Percentiles rank a stretch among this genome's conserved stretches.
Evolutionary conservation across 2,329 filamentous ascomycete species (phyloP).

Genomic region (Aspergillus novofumigatus): DNA sequence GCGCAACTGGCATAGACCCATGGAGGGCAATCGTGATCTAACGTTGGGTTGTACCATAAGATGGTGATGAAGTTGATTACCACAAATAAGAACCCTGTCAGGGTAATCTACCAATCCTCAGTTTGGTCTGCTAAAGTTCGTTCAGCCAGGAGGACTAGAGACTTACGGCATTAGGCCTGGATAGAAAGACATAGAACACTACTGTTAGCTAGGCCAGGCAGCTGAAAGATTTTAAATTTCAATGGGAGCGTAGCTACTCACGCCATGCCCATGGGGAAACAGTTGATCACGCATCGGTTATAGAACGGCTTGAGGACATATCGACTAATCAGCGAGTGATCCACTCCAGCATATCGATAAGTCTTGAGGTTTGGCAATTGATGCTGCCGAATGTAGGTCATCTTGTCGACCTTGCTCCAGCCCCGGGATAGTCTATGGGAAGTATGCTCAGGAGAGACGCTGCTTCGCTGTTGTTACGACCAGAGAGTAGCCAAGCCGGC

Average conservation of each 20-base stretch:
- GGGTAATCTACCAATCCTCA: slow-evolving; percentile 61
- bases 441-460: background rate
- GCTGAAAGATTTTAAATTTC: slow-evolving; percentile 2
- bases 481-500: background rate
- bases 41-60: slow-evolving; percentile 90
- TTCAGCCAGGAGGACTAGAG: slow-evolving; percentile 4
- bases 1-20: slow-evolving; percentile 97
- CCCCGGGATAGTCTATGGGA: background rate
- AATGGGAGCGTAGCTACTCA: slow-evolving; percentile 39
- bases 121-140: slow-evolving; percentile 6
- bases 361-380: slow-evolving; percentile 81
- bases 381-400: slow-evolving; percentile 95
- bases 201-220: slow-evolving; percentile 9
- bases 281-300: slow-evolving; percentile 86
- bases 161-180: slow-evolving; percentile 49
- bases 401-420: slow-evolving; percentile 39
- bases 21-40: slow-evolving; percentile 86
- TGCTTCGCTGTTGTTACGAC: background rate
- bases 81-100: slow-evolving; percentile 86
- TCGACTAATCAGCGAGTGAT: slow-evolving; percentile 82
- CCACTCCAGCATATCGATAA: slow-evolving; percentile 93
- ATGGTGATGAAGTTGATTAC: slow-evolving; percentile 84
- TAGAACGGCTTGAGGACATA: slow-evolving; percentile 98
- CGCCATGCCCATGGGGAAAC: slow-evolving; percentile 95
- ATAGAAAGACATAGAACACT: slow-evolving; percentile 10